Evolutionary conservation across 1,284 basidiomycete species (phyloP).

Genomic region (Moniliophthora roreri): DNA sequence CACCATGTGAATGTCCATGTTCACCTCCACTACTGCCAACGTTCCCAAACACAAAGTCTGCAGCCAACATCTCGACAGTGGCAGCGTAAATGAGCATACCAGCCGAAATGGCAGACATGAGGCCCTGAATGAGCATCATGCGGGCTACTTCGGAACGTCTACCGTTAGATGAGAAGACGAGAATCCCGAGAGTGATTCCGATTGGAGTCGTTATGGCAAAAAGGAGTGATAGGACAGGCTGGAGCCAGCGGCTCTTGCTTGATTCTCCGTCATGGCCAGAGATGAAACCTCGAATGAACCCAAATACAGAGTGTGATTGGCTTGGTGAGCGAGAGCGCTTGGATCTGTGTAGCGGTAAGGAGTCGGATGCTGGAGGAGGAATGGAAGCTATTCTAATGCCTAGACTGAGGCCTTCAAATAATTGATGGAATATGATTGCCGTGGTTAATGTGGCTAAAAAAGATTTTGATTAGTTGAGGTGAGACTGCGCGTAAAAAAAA

Average conservation of each 20-base stretch:
- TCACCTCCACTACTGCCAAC: conserved; percentile 43
- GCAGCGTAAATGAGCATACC: conserved; percentile 79
- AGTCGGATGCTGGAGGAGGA: conserved; percentile 36
- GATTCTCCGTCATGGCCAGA: no score
- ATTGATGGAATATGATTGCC: conserved; percentile 76
- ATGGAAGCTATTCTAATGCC: conserved; percentile 74
- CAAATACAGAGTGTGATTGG: not conserved
- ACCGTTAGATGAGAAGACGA: conserved; percentile 38
- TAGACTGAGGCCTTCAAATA: conserved; percentile 78
- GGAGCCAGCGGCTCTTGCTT: conserved; percentile 36
- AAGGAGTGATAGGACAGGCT: conserved; percentile 53
- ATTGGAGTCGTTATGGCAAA: conserved; percentile 73
- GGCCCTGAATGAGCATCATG: conserved; percentile 57
- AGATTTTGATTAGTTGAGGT: not conserved
- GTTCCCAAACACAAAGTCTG: conserved; percentile 72
- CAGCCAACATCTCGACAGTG: conserved; percentile 80
- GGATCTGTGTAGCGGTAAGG: not conserved
- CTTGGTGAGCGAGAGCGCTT: not conserved
- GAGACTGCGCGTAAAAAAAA: conserved; percentile 9
- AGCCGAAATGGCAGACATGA: conserved; percentile 75
- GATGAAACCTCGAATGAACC: not conserved
- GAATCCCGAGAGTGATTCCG: conserved; percentile 61
- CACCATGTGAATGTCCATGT: conserved; percentile 24
- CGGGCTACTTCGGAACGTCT: conserved; percentile 35
- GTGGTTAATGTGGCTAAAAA: conserved; percentile 63